phyloP scores from a whole-genome alignment of 768 basidiomycete genomes.

The Lentinus tigrinus region DNA sequence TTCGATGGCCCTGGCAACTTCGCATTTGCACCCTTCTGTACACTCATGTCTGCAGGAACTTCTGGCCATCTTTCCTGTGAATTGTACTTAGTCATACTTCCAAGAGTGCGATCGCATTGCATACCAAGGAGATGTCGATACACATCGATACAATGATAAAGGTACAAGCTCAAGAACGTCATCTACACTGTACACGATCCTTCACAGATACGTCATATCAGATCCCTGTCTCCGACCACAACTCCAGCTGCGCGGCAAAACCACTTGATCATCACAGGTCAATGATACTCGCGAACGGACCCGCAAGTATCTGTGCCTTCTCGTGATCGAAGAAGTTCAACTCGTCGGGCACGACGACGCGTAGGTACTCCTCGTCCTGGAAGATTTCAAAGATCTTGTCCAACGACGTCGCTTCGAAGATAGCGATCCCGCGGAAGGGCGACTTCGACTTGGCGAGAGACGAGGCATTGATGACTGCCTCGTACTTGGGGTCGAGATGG shows the following conservation, averaged over 20 bases:
- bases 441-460: constrained; percentile 10
- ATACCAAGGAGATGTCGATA: too few species aligned
- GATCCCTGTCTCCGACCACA: too few species aligned
- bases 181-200: too few species aligned
- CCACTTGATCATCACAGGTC: not conserved
- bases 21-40: too few species aligned
- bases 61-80: too few species aligned
- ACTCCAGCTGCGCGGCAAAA: not conserved
- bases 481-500: constrained; percentile 17
- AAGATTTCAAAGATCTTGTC: constrained; percentile 18
- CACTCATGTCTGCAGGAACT: too few species aligned
- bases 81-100: too few species aligned
- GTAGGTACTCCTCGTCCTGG: constrained; percentile 17
- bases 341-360: constrained; percentile 18
- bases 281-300: constrained; percentile 14
- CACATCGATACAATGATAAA: too few species aligned
- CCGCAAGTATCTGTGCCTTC: constrained; percentile 15
- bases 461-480: constrained; percentile 2
- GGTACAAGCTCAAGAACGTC: too few species aligned
- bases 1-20: too few species aligned
- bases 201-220: too few species aligned
- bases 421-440: constrained; percentile 16
- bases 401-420: constrained; percentile 16
- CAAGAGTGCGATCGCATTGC: too few species aligned
- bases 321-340: constrained; percentile 17